Evolutionary conservation across 192 early-diverging fungal species (phyloP).

Genomic region (Coemansia sp.): DNA sequence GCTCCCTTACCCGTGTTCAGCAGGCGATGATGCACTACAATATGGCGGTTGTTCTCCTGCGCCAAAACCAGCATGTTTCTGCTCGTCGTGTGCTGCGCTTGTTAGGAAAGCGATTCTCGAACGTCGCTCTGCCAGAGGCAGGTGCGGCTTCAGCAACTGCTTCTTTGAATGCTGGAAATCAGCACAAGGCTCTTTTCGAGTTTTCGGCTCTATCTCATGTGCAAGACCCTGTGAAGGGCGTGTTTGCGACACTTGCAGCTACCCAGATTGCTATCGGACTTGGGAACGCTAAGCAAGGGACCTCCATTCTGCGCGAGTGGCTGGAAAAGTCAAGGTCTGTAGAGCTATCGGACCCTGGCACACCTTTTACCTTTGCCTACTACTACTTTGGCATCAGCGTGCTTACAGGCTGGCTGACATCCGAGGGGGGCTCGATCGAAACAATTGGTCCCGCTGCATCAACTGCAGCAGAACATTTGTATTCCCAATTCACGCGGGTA

Average conservation of each 20-base stretch:
- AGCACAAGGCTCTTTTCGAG: constrained; percentile 31
- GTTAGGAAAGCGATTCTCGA: constrained; percentile 16
- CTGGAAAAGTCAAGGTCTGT: constrained; percentile 23
- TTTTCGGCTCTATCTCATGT: constrained; percentile 22
- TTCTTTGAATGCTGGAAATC: constrained; percentile 22
- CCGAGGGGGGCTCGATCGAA: neutral
- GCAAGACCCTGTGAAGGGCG: constrained; percentile 11
- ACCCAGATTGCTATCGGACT: constrained; percentile 35
- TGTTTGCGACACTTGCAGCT: constrained; percentile 27
- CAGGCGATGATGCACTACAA: constrained; percentile 42
- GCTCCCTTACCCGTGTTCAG: constrained; percentile 31
- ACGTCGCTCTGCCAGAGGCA: constrained; percentile 8
- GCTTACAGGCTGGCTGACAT: constrained; percentile 24
- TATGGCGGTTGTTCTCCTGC: constrained; percentile 37
- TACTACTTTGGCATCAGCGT: constrained; percentile 44
- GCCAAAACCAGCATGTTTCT: constrained; percentile 26
- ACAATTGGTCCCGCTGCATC: neutral
- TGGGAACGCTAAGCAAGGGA: constrained; percentile 24
- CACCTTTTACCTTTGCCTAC: constrained; percentile 25
- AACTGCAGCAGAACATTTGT: constrained; percentile 28
- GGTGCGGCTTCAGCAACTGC: constrained; percentile 32
- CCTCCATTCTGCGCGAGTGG: constrained; percentile 27
- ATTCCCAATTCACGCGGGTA: constrained; percentile 6
- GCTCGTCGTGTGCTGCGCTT: constrained; percentile 32
- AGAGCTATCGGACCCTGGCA: constrained; percentile 5